Evolutionary conservation across 306 rosid species (phyloP).

Genomic region (Lathyrus tuberosus): DNA sequence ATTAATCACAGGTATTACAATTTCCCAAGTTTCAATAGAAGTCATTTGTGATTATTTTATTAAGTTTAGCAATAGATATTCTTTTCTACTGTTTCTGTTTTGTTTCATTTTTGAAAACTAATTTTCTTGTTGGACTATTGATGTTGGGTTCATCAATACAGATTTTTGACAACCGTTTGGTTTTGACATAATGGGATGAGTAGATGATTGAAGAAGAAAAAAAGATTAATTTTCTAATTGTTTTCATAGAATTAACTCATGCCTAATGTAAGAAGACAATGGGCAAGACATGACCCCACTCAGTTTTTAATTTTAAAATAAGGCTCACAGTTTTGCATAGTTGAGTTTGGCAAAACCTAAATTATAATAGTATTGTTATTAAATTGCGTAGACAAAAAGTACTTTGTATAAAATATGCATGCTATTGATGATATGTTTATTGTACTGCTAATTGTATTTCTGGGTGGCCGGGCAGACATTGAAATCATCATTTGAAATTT

Average conservation of each 20-base stretch:
- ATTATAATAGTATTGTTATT: no score
- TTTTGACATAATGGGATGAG: neutral
- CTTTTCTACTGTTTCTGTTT: neutral
- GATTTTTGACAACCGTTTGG: neutral
- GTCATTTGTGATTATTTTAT: constrained; percentile 16
- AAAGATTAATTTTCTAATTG: neutral
- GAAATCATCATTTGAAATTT: constrained; percentile 19
- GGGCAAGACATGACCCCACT: no score
- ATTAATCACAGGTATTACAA: constrained; percentile 84
- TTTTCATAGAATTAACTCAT: neutral
- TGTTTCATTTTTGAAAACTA: neutral
- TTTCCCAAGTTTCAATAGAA: constrained; percentile 27
- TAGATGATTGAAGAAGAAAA: constrained; percentile 16
- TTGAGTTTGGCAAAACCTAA: neutral
- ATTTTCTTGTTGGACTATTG: constrained; percentile 7
- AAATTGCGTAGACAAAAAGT: neutral
- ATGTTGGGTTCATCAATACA: neutral
- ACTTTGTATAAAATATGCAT: neutral
- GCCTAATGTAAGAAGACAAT: no score
- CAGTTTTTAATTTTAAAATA: neutral
- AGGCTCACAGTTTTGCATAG: neutral
- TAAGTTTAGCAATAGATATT: constrained; percentile 1
- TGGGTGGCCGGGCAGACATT: constrained; percentile 19
- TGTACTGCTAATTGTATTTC: constrained; percentile 24
- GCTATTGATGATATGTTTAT: constrained; percentile 18